Base-by-base conservation (phyloP, 441 rosid genomes). In the Adansonia rubrostipa region DNA sequence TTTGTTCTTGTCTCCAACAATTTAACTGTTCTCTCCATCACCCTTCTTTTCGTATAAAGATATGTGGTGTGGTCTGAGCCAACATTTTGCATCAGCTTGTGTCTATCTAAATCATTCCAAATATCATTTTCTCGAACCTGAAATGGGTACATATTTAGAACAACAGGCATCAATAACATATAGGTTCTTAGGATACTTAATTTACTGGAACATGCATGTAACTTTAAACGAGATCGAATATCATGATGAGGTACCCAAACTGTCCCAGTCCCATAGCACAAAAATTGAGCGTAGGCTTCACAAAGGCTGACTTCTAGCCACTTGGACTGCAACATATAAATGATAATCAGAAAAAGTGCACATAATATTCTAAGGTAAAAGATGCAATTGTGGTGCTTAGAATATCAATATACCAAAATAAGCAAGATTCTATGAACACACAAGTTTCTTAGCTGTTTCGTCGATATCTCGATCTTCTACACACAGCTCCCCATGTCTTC, bases 391-490 rank as follows among this genome's bases (percentile, higher is more conserved):
- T 24, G 33, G 47, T 15, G 20, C 36, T 15, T 36, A 76, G 60
- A 75, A 70, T 69, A 73, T 50, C 73, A 82, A 82, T 68, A 69
- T 71, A 81, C 78, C 79, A 76, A 79, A 87, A 74, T 36, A 80
- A 84, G 73, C 42, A 83, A 84, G 82, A 83, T 66, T 79, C 63
- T 54, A 65, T 78, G 81, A 78, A 87, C 93, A 47, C 76, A 92
- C 99, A 88, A 95, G 83, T 90, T 89, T 88, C 86, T 84, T 86
- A 81, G 96, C 93, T 75, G 89, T 88, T 86, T 92, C 88, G 82
- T 85, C 79, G 80, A 93, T 85, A 81, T 89, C 88, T 83, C 88
- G 92, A 84, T 93, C 99, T 87, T 93, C 99, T 74, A 90, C 14
- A 58, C 99, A 95, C 60, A 85, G 74, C 81, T 83, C 86, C 74